Evolutionary conservation across 2,329 filamentous ascomycete species (phyloP).

Genomic region (Pseudodiploospora longispora): DNA sequence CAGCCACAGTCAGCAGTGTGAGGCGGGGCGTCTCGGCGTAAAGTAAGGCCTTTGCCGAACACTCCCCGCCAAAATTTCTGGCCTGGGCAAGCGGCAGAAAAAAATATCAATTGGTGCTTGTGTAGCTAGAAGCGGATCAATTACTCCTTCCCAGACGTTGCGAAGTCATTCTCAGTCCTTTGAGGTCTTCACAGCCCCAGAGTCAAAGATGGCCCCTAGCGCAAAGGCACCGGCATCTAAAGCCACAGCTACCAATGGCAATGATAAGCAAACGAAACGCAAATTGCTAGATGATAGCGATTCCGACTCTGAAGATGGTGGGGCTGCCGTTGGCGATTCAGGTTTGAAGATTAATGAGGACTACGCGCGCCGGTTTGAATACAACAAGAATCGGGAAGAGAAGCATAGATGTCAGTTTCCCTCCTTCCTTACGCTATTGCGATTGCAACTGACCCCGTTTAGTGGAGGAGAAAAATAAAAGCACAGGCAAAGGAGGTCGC

Average conservation of each 20-base stretch:
- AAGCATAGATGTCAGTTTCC: constrained; percentile 53
- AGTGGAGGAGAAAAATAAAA: constrained; percentile 77
- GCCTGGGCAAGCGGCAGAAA: constrained; percentile 10
- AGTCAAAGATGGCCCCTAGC: constrained; percentile 10
- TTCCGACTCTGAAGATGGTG: constrained; percentile 38
- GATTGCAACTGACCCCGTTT: constrained; percentile 9
- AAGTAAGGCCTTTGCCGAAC: constrained; percentile 10
- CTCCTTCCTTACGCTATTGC: not conserved
- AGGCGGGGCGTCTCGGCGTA: constrained; percentile 7
- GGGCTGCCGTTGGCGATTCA: constrained; percentile 28
- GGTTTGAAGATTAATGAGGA: constrained; percentile 82
- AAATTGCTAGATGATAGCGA: constrained; percentile 49
- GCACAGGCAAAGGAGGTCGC: constrained; percentile 36
- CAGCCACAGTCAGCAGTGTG: not conserved
- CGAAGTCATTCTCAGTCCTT: not conserved
- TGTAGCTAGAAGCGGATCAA: not conserved
- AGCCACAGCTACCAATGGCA: constrained; percentile 2
- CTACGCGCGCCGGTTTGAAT: constrained; percentile 81
- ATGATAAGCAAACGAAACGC: constrained; percentile 33
- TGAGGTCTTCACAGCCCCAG: not conserved
- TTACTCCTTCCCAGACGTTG: not conserved
- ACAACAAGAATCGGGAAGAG: constrained; percentile 97
- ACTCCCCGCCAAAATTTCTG: constrained; percentile 10
- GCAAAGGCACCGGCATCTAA: constrained; percentile 10
- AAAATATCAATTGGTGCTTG: constrained; percentile 14